A percentile compares a stretch with the other conserved stretches of the same genome.
Conservation (phyloP, 176 grass and related monocot species). For the Triticum dicoccoides region DNA sequence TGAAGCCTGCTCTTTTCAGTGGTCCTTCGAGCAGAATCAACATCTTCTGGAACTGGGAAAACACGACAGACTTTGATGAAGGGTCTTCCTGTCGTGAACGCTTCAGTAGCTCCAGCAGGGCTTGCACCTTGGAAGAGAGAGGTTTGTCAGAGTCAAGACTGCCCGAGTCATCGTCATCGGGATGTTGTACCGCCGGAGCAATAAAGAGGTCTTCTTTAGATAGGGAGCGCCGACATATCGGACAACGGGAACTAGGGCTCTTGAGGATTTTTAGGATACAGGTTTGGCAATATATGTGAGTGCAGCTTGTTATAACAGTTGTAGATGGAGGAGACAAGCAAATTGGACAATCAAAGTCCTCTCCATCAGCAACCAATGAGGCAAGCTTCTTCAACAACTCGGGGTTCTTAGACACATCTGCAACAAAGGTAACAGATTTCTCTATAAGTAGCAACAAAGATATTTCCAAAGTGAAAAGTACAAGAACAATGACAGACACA, state of each 20-base stretch:
- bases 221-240: conserved; percentile 71
- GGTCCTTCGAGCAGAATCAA: conserved; percentile 75
- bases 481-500: background rate
- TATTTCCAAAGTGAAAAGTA: background rate
- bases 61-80: conserved; percentile 74
- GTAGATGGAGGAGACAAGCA: conserved; percentile 82
- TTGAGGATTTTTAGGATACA: conserved; percentile 81
- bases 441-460: conserved; percentile 14
- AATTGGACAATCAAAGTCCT: conserved; percentile 94
- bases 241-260: conserved; percentile 67
- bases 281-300: conserved; percentile 87
- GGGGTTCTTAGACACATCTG: conserved; percentile 81
- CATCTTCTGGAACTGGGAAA: conserved; percentile 94
- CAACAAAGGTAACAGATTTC: conserved; percentile 14
- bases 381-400: conserved; percentile 88
- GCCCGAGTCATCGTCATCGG: conserved; percentile 50
- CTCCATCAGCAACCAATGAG: conserved; percentile 80
- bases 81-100: conserved; percentile 46
- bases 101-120: conserved; percentile 63
- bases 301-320: conserved; percentile 83
- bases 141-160: conserved; percentile 26
- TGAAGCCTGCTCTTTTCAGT: conserved; percentile 65
- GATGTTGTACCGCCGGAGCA: conserved; percentile 44
- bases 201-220: conserved; percentile 88
- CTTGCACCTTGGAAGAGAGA: conserved; percentile 82